A percentile compares a stretch with the other conserved stretches of the same genome.
Conservation (phyloP, 148 eudicot species). For the Silene conica region DNA sequence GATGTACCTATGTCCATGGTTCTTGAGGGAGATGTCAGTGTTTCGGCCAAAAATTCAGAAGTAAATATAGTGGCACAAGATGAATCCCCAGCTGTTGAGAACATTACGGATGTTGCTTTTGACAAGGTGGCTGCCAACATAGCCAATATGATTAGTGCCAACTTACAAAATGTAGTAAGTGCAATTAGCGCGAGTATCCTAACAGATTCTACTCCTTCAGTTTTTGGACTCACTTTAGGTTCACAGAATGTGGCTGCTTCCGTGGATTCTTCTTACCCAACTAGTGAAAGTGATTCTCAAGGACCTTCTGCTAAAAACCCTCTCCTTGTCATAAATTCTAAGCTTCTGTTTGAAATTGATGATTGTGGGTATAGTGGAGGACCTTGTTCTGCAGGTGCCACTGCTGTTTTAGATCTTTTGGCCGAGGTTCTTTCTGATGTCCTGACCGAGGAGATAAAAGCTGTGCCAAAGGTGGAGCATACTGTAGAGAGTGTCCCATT, state of each 20-base stretch:
- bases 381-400: slow-evolving; percentile 92
- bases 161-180: slow-evolving; percentile 39
- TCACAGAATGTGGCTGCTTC: slow-evolving; percentile 43
- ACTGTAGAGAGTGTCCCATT: slow-evolving; percentile 84
- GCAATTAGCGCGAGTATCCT: slow-evolving; percentile 30
- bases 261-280: slow-evolving; percentile 48
- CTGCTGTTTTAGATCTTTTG: slow-evolving; percentile 82
- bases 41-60: slow-evolving; percentile 19
- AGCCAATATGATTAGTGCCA: slow-evolving; percentile 33
- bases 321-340: slow-evolving; percentile 45
- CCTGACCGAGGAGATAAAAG: slow-evolving; percentile 85
- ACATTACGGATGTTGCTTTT: slow-evolving; percentile 34
- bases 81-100: slow-evolving; percentile 33
- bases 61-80: slow-evolving; percentile 28
- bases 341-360: slow-evolving; percentile 76
- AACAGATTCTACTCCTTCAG: slow-evolving; percentile 54
- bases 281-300: slow-evolving; percentile 55
- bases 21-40: slow-evolving; percentile 26
- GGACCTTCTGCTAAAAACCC: slow-evolving; percentile 39
- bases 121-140: slow-evolving; percentile 40
- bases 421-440: slow-evolving; percentile 90
- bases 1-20: slow-evolving; percentile 41
- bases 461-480: slow-evolving; percentile 63
- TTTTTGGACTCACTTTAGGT: slow-evolving; percentile 54
- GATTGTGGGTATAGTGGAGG: slow-evolving; percentile 94